A percentile compares a stretch with the other conserved stretches of the same genome.
These are phyloP conservation scores for Podospora sp. DNA, from an alignment of 495 filamentous ascomycete species.

Conservation along the genomic window DNA sequence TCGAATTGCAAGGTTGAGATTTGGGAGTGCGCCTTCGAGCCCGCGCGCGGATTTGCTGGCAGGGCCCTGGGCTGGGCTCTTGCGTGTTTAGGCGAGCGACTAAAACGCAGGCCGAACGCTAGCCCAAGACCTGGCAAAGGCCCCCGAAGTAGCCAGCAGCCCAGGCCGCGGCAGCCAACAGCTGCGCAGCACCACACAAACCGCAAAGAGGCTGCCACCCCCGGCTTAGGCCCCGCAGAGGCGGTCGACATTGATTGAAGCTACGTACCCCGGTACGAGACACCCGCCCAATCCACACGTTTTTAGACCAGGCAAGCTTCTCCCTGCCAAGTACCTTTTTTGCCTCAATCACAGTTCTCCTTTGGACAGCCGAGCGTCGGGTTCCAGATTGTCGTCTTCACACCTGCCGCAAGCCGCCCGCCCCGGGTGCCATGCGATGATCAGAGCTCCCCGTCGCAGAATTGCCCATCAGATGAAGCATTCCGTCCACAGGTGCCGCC, in stretches of 20 bases:
- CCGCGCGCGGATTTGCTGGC: conserved; percentile 21
- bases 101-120: conserved; percentile 35
- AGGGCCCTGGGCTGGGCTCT: conserved; percentile 33
- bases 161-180: conserved; percentile 17
- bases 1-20: conserved; percentile 40
- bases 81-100: conserved; percentile 41
- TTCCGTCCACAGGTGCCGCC: background rate
- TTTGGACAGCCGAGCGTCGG: conserved; percentile 22
- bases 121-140: conserved; percentile 21
- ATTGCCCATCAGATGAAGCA: conserved; percentile 8
- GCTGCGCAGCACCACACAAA: conserved; percentile 6
- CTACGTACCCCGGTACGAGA: conserved; percentile 23
- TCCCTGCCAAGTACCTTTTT: conserved; percentile 24
- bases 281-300: conserved; percentile 17
- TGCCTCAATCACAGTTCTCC: conserved; percentile 21
- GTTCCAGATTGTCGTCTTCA: conserved; percentile 17
- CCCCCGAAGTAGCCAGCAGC: conserved; percentile 8
- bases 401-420: conserved; percentile 8
- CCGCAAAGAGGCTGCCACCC: conserved; percentile 17
- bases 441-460: conserved; percentile 2
- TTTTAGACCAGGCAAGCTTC: conserved; percentile 23
- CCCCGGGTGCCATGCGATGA: background rate
- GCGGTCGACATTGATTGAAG: conserved; percentile 13
- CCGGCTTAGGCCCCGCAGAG: conserved; percentile 11
- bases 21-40: conserved; percentile 34